Conservation (phyloP, 306 rosid genomes). For the Casuarina glauca region DNA sequence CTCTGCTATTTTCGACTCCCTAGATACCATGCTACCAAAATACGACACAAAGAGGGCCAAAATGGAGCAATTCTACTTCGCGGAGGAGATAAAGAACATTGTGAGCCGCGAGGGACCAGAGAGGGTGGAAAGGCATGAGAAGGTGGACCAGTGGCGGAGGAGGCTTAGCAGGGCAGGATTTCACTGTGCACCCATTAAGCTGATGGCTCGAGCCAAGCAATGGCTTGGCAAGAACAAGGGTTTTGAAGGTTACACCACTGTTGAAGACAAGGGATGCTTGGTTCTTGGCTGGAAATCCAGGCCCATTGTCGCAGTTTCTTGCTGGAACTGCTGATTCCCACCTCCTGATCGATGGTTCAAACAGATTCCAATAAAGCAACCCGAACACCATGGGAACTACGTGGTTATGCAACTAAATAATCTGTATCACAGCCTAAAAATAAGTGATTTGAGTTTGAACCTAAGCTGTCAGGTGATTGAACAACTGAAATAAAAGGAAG, state of each 20-base stretch:
- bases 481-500: constrained; percentile 46
- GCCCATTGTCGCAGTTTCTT: constrained; percentile 86
- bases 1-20: constrained; percentile 86
- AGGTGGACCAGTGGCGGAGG: constrained; percentile 82
- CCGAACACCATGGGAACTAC: constrained; percentile 14
- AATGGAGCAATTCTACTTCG: constrained; percentile 88
- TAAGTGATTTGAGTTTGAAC: constrained; percentile 28
- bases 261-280: constrained; percentile 86
- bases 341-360: background rate
- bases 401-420: constrained; percentile 11
- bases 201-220: constrained; percentile 64
- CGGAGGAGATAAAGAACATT: constrained; percentile 90
- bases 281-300: constrained; percentile 91
- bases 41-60: constrained; percentile 77
- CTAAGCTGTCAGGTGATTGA: constrained; percentile 31
- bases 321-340: constrained; percentile 75
- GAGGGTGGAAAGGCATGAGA: constrained; percentile 94
- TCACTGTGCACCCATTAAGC: constrained; percentile 65
- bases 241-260: constrained; percentile 63
- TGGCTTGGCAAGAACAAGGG: constrained; percentile 61
- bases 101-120: constrained; percentile 88
- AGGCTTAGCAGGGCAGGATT: constrained; percentile 92
- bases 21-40: constrained; percentile 76
- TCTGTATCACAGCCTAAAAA: constrained; percentile 18
- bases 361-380: constrained; percentile 36